Conservation (phyloP, 2,329 filamentous ascomycete genomes). For the Chalaropsis ovoidea region DNA sequence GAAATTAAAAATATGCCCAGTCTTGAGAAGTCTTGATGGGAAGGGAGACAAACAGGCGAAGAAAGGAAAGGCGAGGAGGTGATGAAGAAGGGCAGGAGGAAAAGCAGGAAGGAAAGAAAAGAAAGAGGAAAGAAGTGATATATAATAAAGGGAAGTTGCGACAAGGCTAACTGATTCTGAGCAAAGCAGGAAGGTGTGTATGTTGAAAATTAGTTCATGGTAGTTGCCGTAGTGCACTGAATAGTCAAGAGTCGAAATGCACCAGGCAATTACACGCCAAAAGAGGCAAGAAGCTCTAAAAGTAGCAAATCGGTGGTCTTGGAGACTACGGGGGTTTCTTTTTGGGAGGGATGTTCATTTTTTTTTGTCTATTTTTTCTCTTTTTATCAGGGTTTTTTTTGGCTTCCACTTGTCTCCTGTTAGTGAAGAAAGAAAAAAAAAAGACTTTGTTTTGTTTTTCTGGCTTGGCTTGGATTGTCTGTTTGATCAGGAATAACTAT, state of each 20-base stretch:
- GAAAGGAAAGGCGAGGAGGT: background rate
- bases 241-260: background rate
- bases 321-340: background rate
- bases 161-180: background rate
- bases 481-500: background rate
- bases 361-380: background rate
- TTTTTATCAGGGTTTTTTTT: no score
- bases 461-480: constrained; percentile 1
- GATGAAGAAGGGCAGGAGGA: background rate
- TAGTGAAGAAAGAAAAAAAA: background rate
- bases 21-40: no score
- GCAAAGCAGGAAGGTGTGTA: background rate
- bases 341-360: background rate
- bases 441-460: background rate
- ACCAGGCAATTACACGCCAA: constrained; percentile 1
- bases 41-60: background rate
- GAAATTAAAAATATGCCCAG: background rate
- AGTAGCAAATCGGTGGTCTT: background rate
- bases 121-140: constrained; percentile 12
- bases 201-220: background rate
- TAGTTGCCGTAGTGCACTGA: background rate
- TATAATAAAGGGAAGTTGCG: constrained; percentile 14
- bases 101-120: background rate
- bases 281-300: constrained; percentile 3
- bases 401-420: no score